Percentiles rank a stretch among this genome's conserved stretches.
phyloP scores from a whole-genome alignment of 148 eudicot genomes.

The Mesembryanthemum crystallinum region DNA sequence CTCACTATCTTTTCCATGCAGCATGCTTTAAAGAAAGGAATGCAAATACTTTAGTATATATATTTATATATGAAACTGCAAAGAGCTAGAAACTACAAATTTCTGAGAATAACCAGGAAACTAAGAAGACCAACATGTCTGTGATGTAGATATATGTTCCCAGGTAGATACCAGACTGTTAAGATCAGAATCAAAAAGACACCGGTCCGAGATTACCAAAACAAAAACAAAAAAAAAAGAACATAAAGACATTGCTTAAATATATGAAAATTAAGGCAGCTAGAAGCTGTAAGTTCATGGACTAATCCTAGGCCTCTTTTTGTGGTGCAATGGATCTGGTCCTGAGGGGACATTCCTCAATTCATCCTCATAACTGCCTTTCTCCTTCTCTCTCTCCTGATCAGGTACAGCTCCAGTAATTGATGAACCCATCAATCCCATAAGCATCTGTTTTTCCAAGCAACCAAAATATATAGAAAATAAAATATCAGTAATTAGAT shows the following conservation, averaged over 20 bases:
- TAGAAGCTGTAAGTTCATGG: conserved; percentile 13
- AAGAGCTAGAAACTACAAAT: not conserved
- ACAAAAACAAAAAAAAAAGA: not conserved
- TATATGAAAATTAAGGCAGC: not conserved
- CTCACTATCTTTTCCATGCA: no score
- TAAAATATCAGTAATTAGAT: not conserved
- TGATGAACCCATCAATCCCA: not conserved
- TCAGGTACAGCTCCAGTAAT: not conserved
- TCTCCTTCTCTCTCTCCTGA: not conserved
- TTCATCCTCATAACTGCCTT: conserved; percentile 24
- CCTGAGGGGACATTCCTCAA: conserved; percentile 43
- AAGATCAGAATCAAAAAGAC: not conserved
- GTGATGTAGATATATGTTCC: not conserved
- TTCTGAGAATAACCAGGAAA: not conserved
- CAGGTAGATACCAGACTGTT: not conserved
- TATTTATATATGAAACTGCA: not conserved
- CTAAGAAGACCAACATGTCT: not conserved
- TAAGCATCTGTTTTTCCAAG: not conserved
- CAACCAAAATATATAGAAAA: not conserved
- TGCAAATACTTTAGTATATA: not conserved
- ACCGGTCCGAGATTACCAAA: not conserved
- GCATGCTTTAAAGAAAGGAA: not conserved
- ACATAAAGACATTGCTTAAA: not conserved
- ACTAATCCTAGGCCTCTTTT: conserved; percentile 34
- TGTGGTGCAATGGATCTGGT: conserved; percentile 58